Percentiles rank a stretch among this genome's conserved stretches.
Evolutionary conservation across 306 rosid species (phyloP).

Genomic region (Vigna mungo): DNA sequence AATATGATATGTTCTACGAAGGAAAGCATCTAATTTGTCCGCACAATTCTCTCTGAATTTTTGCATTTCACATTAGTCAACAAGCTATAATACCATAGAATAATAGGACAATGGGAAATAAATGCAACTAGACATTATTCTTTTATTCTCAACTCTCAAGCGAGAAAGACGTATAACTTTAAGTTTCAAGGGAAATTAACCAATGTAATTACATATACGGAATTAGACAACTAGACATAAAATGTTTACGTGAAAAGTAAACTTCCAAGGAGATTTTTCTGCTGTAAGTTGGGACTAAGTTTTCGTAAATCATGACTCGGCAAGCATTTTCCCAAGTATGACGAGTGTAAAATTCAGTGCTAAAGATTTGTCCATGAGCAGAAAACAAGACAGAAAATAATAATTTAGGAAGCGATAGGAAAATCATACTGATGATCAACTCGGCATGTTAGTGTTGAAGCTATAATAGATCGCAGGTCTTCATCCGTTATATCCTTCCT

Average conservation of each 20-base stretch:
- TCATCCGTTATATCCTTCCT: conserved; percentile 81
- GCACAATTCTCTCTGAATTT: conserved; percentile 75
- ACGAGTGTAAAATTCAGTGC: conserved; percentile 28
- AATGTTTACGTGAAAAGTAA: conserved; percentile 16
- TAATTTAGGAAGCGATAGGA: conserved; percentile 33
- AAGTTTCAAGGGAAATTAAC: conserved; percentile 28
- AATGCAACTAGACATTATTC: conserved; percentile 6
- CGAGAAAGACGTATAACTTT: conserved; percentile 23
- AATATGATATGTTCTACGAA: conserved; percentile 73
- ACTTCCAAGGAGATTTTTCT: conserved; percentile 16
- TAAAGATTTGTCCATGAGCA: conserved; percentile 2
- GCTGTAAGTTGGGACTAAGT: conserved; percentile 26
- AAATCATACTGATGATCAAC: conserved; percentile 89
- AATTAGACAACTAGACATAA: conserved; percentile 7
- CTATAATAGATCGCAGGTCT: conserved; percentile 78
- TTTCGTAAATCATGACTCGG: conserved; percentile 26
- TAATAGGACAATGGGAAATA: conserved; percentile 7
- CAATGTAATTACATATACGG: conserved; percentile 13
- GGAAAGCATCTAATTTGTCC: conserved; percentile 77
- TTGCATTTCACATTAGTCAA: conserved; percentile 27
- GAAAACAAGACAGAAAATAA: conserved; percentile 21
- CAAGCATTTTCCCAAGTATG: conserved; percentile 35
- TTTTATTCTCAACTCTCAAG: conserved; percentile 19
- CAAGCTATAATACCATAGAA: conserved; percentile 26
- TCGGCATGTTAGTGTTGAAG: conserved; percentile 92